phyloP scores from a whole-genome alignment of 192 early-diverging fungal genomes.

The Geranomyces variabilis region DNA sequence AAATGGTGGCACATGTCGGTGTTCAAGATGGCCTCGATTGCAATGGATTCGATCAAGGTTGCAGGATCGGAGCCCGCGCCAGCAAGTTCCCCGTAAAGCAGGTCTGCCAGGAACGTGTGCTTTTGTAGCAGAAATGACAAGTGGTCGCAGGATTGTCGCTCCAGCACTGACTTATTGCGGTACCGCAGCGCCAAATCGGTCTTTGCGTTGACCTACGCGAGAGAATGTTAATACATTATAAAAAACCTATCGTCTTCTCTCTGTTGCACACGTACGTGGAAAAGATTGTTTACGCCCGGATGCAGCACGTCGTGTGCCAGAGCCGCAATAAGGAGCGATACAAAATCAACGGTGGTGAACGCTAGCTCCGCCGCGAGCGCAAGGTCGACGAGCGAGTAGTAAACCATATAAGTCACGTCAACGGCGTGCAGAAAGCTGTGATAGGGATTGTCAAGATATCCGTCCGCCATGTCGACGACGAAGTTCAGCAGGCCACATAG shows the following conservation, averaged over 20 bases:
- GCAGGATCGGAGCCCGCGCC: conserved; percentile 17
- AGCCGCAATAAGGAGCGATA: conserved; percentile 77
- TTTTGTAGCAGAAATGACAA: conserved; percentile 75
- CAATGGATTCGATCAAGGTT: conserved; percentile 44
- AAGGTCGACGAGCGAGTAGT: conserved; percentile 74
- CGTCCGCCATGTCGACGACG: conserved; percentile 77
- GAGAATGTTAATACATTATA: conserved; percentile 17
- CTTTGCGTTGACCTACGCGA: conserved; percentile 80
- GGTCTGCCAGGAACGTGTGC: conserved; percentile 62
- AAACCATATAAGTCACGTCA: conserved; percentile 84
- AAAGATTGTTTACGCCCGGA: conserved; percentile 92
- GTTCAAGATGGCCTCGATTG: conserved; percentile 77
- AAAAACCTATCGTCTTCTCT: neutral
- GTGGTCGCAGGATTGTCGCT: conserved; percentile 81
- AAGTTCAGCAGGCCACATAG: conserved; percentile 77
- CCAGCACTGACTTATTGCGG: conserved; percentile 81
- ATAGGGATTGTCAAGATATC: conserved; percentile 86
- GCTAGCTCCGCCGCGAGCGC: conserved; percentile 67
- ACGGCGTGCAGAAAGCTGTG: conserved; percentile 92
- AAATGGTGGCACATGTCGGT: conserved; percentile 95
- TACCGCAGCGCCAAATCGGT: conserved; percentile 75
- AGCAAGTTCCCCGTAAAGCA: conserved; percentile 21
- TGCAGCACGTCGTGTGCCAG: conserved; percentile 87
- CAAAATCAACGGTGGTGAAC: conserved; percentile 65
- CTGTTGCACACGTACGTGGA: conserved; percentile 37